Evolutionary conservation across 1,139 yeast species (phyloP), one percentile per base, ranked within the genome.

Genomic region (Protomyces macrosporus): DNA sequence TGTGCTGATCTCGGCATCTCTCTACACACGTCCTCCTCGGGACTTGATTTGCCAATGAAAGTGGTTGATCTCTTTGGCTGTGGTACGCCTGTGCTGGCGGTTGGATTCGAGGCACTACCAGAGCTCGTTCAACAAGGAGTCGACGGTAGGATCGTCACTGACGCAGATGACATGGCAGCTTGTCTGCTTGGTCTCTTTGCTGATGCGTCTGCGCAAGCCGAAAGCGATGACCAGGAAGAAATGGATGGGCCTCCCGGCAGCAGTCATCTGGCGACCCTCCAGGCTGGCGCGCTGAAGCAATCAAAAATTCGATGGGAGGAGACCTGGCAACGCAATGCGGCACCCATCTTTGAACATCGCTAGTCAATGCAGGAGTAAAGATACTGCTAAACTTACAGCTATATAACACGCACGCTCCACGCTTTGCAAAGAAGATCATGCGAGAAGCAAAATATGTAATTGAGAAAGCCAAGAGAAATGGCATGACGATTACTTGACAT

Each of bases 41-140:
- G 99, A 0, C 80, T 89, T 66, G 99, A 95, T 72, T 78, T 95
- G 65, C 99, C 99, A 0, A 95, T 95, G 99, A 95, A 95, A 74
- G 88, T 93, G 51, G 87, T 93, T 6, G 99, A 93, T 72, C 86
- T 93, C 82, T 91, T 91, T 78, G 98, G 98, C 0, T 89, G 95
- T 68, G 98, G 98, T 0, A 78, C 93, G 6, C 99, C 98, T 0
- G 98, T 90, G 0, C 78, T 91, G 2, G 84, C 97, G 0, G 77
- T 91, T 64, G 77, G 80, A 50, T 93, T 88, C 73, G 85, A 87
- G 0, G 95, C 96, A 80, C 60, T 69, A 23, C 54, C 68, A 33
- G 71, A 69, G 53, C 60, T 69, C 9, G 70, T 69, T 14, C 63
- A 57, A 7, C 63, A 64, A 30, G 69, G 87, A 85, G 9, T 69